Evolutionary conservation across 306 rosid species (phyloP), one percentile per base, ranked within the genome.

Genomic region (Biancaea sappan): DNA sequence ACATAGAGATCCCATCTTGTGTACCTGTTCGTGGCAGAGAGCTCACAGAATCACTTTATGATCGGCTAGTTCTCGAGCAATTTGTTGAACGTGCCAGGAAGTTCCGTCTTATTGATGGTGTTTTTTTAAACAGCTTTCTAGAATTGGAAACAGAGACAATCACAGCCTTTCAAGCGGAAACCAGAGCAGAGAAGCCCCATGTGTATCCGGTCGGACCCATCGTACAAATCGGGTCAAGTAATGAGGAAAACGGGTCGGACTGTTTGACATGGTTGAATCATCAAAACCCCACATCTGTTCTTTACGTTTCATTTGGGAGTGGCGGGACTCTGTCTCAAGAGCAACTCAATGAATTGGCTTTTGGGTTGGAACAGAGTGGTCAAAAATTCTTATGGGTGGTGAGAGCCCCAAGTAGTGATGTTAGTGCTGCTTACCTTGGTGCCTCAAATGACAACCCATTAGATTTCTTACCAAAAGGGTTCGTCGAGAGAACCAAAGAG

Each of bases 261-360:
- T 75, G 73, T 56, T 56, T 77, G 9, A 66, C 16, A 21, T 77
- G 82, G 82, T 41, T 81, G 82, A 50, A 77, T 22, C 59, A 59
- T 18, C 85, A 77, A 40, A 72, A 25, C 41, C 43, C 72, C 0
- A 74, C 13, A 1, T 82, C 79, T 2, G 76, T 77, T 69, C 4
- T 82, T 0, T 82, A 64, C 24, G 75, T 76, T 21, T 71, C 41
- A 34, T 82, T 77, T 51, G 85, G 85, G 22, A 82, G 85, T 24
- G 82, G 82, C 9, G 85, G 73, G 32, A 82, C 79, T 4, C 64
- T 77, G 5, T 59, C 82, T 6, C 66, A 50, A 18, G 51, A 52
- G 6, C 82, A 82, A 21, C 0, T 43, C 8, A 34, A 67, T 43
- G 85, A 82, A 59, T 19, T 73, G 7, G 85, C 85, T 18, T 21